Evolutionary conservation across 495 filamentous ascomycete genomes (phyloP).

Genomic region (Chaetomium fimeti): DNA sequence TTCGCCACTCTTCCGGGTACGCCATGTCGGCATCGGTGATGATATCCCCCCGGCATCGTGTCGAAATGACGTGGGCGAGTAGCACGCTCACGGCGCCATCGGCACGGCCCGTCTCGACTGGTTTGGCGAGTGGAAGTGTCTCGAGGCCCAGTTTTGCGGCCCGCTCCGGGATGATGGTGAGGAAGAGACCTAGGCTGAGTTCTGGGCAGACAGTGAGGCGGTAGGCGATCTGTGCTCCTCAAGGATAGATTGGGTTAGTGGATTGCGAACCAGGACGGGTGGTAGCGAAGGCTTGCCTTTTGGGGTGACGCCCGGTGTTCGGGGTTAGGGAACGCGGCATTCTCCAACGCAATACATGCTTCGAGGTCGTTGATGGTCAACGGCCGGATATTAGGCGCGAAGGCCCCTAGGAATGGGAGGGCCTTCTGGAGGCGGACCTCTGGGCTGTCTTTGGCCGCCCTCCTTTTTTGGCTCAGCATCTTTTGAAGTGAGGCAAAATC

Average conservation of each 20-base stretch:
- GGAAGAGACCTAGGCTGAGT: slow-evolving; percentile 77
- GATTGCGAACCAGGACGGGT: slow-evolving; percentile 5
- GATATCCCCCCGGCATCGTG: slow-evolving; percentile 56
- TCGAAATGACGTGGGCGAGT: slow-evolving; percentile 79
- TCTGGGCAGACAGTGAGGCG: slow-evolving; percentile 76
- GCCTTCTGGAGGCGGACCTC: slow-evolving; percentile 31
- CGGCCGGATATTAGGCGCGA: slow-evolving; percentile 63
- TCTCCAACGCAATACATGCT: slow-evolving; percentile 72
- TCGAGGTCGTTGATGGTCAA: slow-evolving; percentile 73
- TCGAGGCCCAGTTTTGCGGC: slow-evolving; percentile 47
- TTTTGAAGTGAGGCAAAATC: slow-evolving; percentile 37
- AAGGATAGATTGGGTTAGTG: background rate
- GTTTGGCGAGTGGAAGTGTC: slow-evolving; percentile 48
- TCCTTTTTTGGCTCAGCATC: slow-evolving; percentile 32
- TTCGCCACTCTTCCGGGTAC: slow-evolving; percentile 63
- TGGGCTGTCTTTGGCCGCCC: slow-evolving; percentile 33
- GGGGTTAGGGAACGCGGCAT: slow-evolving; percentile 65
- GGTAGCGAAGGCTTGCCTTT: slow-evolving; percentile 60
- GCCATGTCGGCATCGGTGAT: slow-evolving; percentile 80
- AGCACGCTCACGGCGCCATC: slow-evolving; percentile 59
- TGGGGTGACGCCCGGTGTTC: slow-evolving; percentile 70
- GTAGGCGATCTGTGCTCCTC: slow-evolving; percentile 65
- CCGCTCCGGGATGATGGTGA: slow-evolving; percentile 52
- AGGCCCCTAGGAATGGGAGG: slow-evolving; percentile 34
- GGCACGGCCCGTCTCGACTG: slow-evolving; percentile 49